Evolutionary conservation across 2,329 filamentous ascomycete species (phyloP).

Genomic region (Stagonosporopsis vannaccii): DNA sequence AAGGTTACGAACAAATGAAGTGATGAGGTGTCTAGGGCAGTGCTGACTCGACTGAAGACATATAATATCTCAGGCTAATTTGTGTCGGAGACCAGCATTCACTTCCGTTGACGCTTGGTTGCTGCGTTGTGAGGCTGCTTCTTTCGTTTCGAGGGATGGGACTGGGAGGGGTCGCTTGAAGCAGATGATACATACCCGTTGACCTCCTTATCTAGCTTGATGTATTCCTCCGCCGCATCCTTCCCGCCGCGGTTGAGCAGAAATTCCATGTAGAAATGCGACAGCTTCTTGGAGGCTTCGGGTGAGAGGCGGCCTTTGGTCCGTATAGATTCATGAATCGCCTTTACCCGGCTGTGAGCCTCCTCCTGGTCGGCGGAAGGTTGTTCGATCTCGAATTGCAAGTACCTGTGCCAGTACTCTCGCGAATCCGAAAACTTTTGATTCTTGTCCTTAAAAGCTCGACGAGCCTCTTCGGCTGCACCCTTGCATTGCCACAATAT

Average conservation of each 20-base stretch:
- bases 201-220: slow-evolving; percentile 82
- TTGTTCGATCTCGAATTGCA: slow-evolving; percentile 88
- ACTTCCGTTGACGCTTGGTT: slow-evolving; percentile 42
- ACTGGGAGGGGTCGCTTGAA: slow-evolving; percentile 34
- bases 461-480: slow-evolving; percentile 78
- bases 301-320: slow-evolving; percentile 74
- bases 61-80: slow-evolving; percentile 9
- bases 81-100: slow-evolving; percentile 20
- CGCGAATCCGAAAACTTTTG: slow-evolving; percentile 85
- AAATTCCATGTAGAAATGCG: slow-evolving; percentile 80
- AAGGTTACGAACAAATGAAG: slow-evolving; percentile 27
- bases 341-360: slow-evolving; percentile 74
- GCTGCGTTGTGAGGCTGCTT: slow-evolving; percentile 44
- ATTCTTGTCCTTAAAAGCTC: slow-evolving; percentile 81
- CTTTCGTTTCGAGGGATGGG: slow-evolving; percentile 34
- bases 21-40: slow-evolving; percentile 18
- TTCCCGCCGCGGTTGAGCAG: slow-evolving; percentile 83
- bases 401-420: slow-evolving; percentile 88
- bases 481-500: slow-evolving; percentile 89
- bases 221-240: slow-evolving; percentile 84
- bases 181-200: slow-evolving; percentile 67
- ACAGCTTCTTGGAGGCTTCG: slow-evolving; percentile 75
- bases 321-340: slow-evolving; percentile 78
- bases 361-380: slow-evolving; percentile 72
- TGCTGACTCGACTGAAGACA: slow-evolving; percentile 6